Base-by-base conservation (phyloP, 2,329 filamentous ascomycete species). In the Phoma sp. region DNA sequence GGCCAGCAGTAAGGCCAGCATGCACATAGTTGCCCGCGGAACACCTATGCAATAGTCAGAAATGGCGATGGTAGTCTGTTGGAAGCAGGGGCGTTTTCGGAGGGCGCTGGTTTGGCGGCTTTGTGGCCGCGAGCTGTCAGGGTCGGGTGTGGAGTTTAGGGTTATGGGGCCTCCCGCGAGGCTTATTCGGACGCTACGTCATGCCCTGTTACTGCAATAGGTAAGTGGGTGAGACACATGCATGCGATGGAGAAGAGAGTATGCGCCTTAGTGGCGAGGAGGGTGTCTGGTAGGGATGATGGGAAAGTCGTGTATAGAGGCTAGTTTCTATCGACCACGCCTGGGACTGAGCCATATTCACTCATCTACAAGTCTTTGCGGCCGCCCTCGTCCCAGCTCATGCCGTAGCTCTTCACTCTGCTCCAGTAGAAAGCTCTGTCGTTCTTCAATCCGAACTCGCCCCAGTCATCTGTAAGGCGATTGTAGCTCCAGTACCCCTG, bases 401-500 rank as follows among this genome's bases (percentile, higher is more conserved):
- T 70, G 2, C 80, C 81, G 77, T 82, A 88, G 37, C 84, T 86
- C 68, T 78, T 83, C 4, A 88, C 86, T 36, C 86, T 71, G 61
- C 82, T 82, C 77, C 85, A 88, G 56, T 84, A 85, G 67, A 82
- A 88, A 1, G 83, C 75, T 57, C 80, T 76, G 71, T 87, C 83
- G 65, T 88, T 85, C 68, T 82, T 83, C 63, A 88, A 66, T 2
- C 78, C 79, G 75, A 98, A 98, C 76, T 90, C 89, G 4, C 82
- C 90, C 89, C 90, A 95, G 75, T 97, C 93, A 71, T 96, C 92
- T 7, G 91, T 96, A 67, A 96, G 75, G 63, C 85, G 84, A 71
- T 98, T 96, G 71, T 96, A 93, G 77, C 88, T 93, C 85, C 91
- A 96, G 71, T 93, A 97, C 0, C 89, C 89, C 66, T 89, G 89